Base-by-base conservation (phyloP, 1,284 basidiomycete genomes). In the Austroboletus niveus region DNA sequence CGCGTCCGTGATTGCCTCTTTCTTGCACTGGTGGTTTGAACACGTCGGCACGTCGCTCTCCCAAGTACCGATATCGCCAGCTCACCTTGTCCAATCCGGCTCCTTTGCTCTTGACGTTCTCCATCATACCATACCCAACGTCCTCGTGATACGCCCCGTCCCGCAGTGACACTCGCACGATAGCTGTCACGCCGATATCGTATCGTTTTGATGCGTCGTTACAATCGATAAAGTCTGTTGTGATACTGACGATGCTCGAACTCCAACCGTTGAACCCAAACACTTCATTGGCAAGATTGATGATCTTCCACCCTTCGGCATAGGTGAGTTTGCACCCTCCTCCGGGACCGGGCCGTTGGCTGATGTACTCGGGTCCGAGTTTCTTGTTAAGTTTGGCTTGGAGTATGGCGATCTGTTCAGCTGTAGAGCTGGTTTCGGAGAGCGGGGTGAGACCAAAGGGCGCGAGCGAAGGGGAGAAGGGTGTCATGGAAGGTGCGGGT, bases 181-280 rank as follows among this genome's bases (percentile, higher is more conserved):
- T 81, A 11, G 92, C 92, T 0, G 89, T 90, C 22, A 94, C 86
- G 0, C 93, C 92, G 39, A 92, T 81, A 48, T 76, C 88, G 63
- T 77, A 91, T 55, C 86, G 74, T 51, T 73, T 76, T 10, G 81
- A 77, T 54, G 92, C 84, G 56, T 87, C 82, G 55, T 76, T 83
- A 57, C 72, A 81, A 63, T 96, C 93, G 53, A 84, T 65, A 57
- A 81, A 89, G 63, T 89, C 87, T 2, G 89, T 89, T 15, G 85
- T 85, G 40, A 98, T 72, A 46, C 72, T 88, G 50, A 91, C 81
- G 45, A 98, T 80, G 49, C 75, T 90, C 3, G 94, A 92, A 48
- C 88, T 93, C 96, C 96, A 99, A 10, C 97, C 97, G 58, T 98
- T 95, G 75, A 94, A 98, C 1, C 96, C 96, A 73, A 99, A 99